Base-by-base conservation (phyloP, 2,329 filamentous ascomycete genomes). In the Chrysoporthe puriensis region DNA sequence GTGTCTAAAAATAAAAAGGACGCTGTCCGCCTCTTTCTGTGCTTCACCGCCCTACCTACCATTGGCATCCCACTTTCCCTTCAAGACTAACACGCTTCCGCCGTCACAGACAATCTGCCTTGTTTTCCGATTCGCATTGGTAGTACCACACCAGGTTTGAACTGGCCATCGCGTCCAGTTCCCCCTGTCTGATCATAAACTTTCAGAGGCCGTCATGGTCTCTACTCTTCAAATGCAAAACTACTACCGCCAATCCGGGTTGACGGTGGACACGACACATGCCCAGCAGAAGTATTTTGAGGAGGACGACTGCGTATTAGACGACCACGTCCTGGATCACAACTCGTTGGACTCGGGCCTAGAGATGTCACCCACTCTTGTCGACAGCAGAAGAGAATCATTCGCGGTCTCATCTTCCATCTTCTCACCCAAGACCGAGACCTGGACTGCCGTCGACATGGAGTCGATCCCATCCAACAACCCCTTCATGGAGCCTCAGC, bases 361-460 rank as follows among this genome's bases (percentile, higher is more conserved):
- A 66, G 87, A 89, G 72, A 84, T 90, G 79, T 90, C 88, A 63
- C 87, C 88, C 50, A 83, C 83, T 72, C 88, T 90, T 85, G 81
- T 81, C 71, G 84, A 84, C 74, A 89, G 86, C 82, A 83, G 88
- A 73, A 82, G 87, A 77, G 87, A 90, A 70, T 90, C 88, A 1
- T 89, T 90, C 75, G 85, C 84, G 70, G 82, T 88, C 61, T 82
- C 84, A 64, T 79, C 82, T 18, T 79, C 86, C 68, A 80, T 90
- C 71, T 89, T 90, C 81, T 90, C 88, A 26, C 87, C 87, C 72
- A 90, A 90, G 79, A 83, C 84, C 11, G 87, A 90, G 73, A 81
- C 88, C 72, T 90, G 87, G 88, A 85, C 86, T 69, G 84, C 86
- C 18, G 84, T 88, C 68, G 87, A 90, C 70, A 88, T 90, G 86